These are phyloP conservation scores for Lactifluus piperatus DNA, from an alignment of 768 basidiomycete genomes.

Conservation along the genomic window DNA sequence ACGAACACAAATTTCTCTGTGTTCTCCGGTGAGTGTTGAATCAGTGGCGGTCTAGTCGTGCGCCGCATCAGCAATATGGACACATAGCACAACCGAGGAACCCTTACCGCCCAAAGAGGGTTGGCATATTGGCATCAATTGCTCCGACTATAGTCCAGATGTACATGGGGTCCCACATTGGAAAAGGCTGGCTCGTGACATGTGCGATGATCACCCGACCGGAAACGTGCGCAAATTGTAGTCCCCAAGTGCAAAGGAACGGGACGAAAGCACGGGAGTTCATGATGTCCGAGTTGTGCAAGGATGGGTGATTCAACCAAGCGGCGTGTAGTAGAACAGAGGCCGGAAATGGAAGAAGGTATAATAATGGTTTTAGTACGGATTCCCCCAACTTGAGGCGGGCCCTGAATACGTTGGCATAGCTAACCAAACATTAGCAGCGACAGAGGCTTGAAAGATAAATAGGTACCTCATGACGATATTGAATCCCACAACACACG, in stretches of 20 bases:
- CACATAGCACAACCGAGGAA: neutral
- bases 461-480: conserved; percentile 55
- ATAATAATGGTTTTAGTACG: conserved; percentile 49
- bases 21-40: conserved; percentile 57
- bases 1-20: conserved; percentile 65
- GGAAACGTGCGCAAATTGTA: conserved; percentile 84
- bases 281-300: conserved; percentile 57
- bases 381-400: conserved; percentile 35
- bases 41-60: conserved; percentile 47
- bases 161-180: conserved; percentile 83
- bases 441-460: neutral
- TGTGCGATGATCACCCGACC: conserved; percentile 91
- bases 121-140: conserved; percentile 72
- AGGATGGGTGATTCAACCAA: conserved; percentile 71
- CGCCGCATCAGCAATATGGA: neutral
- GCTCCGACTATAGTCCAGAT: conserved; percentile 70
- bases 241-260: conserved; percentile 89
- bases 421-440: conserved; percentile 36
- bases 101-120: conserved; percentile 56
- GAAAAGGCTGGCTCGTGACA: conserved; percentile 76
- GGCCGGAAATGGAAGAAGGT: conserved; percentile 72
- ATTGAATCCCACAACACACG: conserved; percentile 65
- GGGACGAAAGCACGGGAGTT: conserved; percentile 74
- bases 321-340: conserved; percentile 62
- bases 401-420: conserved; percentile 70